Percentiles rank a stretch among this genome's conserved stretches.
Conservation (phyloP, 2,329 filamentous ascomycete species). For the Penicillium sp. region DNA sequence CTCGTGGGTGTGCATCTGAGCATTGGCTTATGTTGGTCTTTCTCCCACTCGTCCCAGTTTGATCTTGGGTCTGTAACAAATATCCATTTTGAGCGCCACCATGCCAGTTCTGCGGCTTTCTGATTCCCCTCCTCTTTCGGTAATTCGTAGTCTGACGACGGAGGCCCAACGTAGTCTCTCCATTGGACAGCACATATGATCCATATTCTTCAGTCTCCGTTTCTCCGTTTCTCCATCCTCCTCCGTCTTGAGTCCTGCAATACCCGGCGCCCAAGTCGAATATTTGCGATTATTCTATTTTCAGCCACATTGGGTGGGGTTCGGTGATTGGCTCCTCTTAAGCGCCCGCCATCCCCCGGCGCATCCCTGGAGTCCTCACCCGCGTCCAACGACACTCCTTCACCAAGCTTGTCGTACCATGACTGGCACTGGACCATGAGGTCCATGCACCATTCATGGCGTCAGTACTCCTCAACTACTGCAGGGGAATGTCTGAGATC, state of each 20-base stretch:
- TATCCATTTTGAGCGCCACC: neutral
- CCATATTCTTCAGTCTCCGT: no score
- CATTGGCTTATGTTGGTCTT: slow-evolving; percentile 9
- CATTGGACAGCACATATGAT: no score
- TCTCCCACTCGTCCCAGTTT: neutral
- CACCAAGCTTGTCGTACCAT: neutral
- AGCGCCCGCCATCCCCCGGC: slow-evolving; percentile 16
- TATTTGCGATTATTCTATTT: slow-evolving; percentile 12
- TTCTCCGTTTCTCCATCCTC: no score
- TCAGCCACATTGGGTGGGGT: neutral
- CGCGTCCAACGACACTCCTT: slow-evolving; percentile 8
- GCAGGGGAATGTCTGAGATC: slow-evolving; percentile 14
- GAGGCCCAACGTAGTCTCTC: no score
- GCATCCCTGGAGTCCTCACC: slow-evolving; percentile 13
- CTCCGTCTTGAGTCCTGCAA: no score
- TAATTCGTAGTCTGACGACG: no score
- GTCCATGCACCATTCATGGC: slow-evolving; percentile 5
- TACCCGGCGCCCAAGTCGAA: no score
- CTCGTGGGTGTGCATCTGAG: slow-evolving; percentile 10
- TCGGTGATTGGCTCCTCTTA: slow-evolving; percentile 8
- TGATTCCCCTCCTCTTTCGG: no score
- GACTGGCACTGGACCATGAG: slow-evolving; percentile 8
- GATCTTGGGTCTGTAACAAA: slow-evolving; percentile 4
- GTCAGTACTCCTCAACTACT: neutral
- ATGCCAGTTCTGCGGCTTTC: neutral